Percentiles rank a stretch among this genome's conserved stretches.
Conservation (phyloP, 73 alveolate genomes). For the Diophrys appendiculata region DNA sequence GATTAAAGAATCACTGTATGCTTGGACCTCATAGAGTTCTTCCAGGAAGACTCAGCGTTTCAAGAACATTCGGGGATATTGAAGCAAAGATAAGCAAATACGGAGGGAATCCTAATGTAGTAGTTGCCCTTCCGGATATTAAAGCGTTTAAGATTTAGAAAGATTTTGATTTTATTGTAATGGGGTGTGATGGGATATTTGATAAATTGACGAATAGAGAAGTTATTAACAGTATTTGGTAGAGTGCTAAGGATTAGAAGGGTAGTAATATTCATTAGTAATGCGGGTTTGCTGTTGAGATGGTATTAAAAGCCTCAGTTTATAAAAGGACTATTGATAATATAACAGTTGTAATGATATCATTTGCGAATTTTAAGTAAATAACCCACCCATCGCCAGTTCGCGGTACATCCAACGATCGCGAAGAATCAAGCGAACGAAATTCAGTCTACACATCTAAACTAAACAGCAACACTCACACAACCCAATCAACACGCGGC, state of each 20-base stretch:
- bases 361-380: conserved; percentile 17
- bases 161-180: conserved; percentile 71
- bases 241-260: conserved; percentile 37
- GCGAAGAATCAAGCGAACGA: too few species aligned
- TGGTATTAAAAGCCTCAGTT: conserved; percentile 30
- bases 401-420: too few species aligned
- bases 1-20: conserved; percentile 50
- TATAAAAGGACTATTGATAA: conserved; percentile 25
- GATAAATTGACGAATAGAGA: conserved; percentile 90
- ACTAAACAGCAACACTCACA: too few species aligned
- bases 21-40: conserved; percentile 79
- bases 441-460: too few species aligned
- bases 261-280: conserved; percentile 20
- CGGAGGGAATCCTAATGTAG: conserved; percentile 73
- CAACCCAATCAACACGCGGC: too few species aligned
- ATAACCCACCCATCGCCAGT: too few species aligned
- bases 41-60: conserved; percentile 72
- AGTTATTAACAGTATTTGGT: conserved; percentile 77
- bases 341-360: conserved; percentile 29
- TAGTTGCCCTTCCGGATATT: conserved; percentile 68
- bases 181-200: conserved; percentile 91
- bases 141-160: conserved; percentile 36
- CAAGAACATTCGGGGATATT: conserved; percentile 75
- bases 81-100: conserved; percentile 68
- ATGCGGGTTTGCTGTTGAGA: conserved; percentile 46